Percentiles rank a stretch among this genome's conserved stretches.
Evolutionary conservation across 495 filamentous ascomycete species (phyloP).

Genomic region (Aspergillus wentii): DNA sequence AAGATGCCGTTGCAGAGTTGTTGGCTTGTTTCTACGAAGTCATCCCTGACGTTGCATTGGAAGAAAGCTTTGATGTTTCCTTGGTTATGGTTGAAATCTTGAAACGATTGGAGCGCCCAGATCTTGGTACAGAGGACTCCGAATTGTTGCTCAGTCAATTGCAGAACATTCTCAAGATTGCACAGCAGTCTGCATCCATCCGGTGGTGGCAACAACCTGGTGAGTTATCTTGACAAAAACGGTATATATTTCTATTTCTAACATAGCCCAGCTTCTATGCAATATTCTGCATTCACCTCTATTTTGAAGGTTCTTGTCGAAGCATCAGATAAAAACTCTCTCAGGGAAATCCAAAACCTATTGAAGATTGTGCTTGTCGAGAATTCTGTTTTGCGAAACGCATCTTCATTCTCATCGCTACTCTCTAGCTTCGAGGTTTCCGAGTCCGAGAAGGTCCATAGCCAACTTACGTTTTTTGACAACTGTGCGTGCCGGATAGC

Average conservation of each 20-base stretch:
- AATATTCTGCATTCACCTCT: slow-evolving; percentile 43
- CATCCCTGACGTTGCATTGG: slow-evolving; percentile 71
- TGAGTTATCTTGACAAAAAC: slow-evolving; percentile 15
- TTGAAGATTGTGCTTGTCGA: slow-evolving; percentile 31
- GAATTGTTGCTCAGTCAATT: slow-evolving; percentile 62
- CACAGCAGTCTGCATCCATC: slow-evolving; percentile 70
- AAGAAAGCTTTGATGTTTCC: slow-evolving; percentile 83
- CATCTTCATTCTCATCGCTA: slow-evolving; percentile 31
- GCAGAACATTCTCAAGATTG: slow-evolving; percentile 71
- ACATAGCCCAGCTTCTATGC: slow-evolving; percentile 28
- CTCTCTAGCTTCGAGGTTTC: slow-evolving; percentile 42
- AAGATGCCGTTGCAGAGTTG: slow-evolving; percentile 70
- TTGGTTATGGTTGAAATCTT: slow-evolving; percentile 64
- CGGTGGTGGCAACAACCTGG: slow-evolving; percentile 73
- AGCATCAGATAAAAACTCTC: slow-evolving; percentile 29
- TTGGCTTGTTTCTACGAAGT: slow-evolving; percentile 76
- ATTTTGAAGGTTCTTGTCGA: slow-evolving; percentile 37
- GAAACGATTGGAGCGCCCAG: slow-evolving; percentile 39
- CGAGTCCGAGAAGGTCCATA: slow-evolving; percentile 21
- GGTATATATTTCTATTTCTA: background rate
- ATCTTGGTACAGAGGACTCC: slow-evolving; percentile 29
- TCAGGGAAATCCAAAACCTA: slow-evolving; percentile 27
- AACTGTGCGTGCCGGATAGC: slow-evolving; percentile 69
- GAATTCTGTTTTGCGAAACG: slow-evolving; percentile 27
- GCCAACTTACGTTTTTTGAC: slow-evolving; percentile 62